Base-by-base conservation (phyloP, 345 rosid genomes). In the Eucalyptus marginata region DNA sequence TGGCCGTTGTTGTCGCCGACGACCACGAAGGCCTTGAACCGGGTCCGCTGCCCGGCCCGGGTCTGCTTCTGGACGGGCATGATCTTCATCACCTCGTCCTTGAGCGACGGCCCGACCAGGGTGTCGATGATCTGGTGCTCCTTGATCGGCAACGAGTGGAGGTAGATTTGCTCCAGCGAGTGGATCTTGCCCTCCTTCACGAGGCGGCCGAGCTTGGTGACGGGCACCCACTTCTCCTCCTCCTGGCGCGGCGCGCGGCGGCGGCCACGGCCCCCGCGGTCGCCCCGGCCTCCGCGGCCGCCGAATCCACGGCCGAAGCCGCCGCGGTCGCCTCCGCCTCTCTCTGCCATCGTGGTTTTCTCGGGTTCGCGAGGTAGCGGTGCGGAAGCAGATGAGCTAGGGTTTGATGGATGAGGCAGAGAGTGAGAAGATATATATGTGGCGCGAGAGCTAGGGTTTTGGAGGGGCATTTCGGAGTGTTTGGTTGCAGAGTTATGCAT, bases 1-100 rank as follows among this genome's bases (percentile, higher is more conserved):
- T 95, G 98, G 27, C 97, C 96, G 36, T 95, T 94, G 0, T 92
- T 91, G 64, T 96, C 96, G 2, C 97, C 97, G 7, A 95, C 96
- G 6, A 96, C 98, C 2, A 96, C 97, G 50, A 95, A 96, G 56
- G 97, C 97, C 95, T 96, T 96, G 94, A 96, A 96, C 71, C 97
- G 90, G 12, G 97, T 96, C 27, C 99, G 89, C 91, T 95, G 98
- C 5, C 98, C 98, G 44, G 97, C 98, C 8, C 98, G 93, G 25
- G 97, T 96, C 87, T 92, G 92, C 51, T 93, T 91, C 93, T 97
- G 99, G 46, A 96, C 98, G 3, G 99, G 98, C 91, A 95, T 95
- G 91, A 96, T 96, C 88, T 97, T 96, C 99, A 97, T 97, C 86
- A 97, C 99, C 94, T 97, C 99, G 20, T 97, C 99, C 91, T 96